phyloP scores from a whole-genome alignment of 345 rosid genomes.

The Rhodamnia rubescens region DNA sequence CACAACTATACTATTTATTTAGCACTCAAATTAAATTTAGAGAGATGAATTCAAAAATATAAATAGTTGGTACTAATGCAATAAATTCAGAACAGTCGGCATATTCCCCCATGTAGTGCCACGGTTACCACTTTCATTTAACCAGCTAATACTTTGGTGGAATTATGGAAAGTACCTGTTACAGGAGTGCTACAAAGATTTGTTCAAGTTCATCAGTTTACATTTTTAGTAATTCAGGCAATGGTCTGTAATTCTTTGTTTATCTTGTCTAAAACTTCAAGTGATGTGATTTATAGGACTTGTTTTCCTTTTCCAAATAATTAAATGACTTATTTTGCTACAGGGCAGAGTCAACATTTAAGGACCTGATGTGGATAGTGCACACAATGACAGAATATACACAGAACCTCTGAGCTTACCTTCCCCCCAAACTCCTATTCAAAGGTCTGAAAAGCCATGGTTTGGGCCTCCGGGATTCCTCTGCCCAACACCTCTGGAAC shows the following conservation, averaged over 20 bases:
- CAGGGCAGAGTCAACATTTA: neutral
- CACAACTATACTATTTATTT: neutral
- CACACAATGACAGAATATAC: neutral
- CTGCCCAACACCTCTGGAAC: slow-evolving; percentile 79
- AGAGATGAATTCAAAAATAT: neutral
- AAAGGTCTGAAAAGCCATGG: slow-evolving; percentile 95
- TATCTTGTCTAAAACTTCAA: neutral
- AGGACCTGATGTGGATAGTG: neutral
- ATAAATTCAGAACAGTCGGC: neutral
- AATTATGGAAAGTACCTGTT: neutral
- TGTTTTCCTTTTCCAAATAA: neutral
- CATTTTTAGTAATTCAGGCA: neutral
- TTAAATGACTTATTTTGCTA: neutral
- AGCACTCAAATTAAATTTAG: neutral
- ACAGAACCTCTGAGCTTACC: slow-evolving; percentile 25
- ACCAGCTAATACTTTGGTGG: neutral
- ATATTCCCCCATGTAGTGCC: neutral
- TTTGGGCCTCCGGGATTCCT: slow-evolving; percentile 59
- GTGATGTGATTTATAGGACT: neutral
- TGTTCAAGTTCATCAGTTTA: neutral
- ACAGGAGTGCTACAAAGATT: neutral
- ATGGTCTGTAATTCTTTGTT: neutral
- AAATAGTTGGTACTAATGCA: neutral
- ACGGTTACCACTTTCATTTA: neutral
- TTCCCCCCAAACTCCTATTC: slow-evolving; percentile 76